Conservation (phyloP, 164 flowering plant species). For the Nymphaea thermarum region DNA sequence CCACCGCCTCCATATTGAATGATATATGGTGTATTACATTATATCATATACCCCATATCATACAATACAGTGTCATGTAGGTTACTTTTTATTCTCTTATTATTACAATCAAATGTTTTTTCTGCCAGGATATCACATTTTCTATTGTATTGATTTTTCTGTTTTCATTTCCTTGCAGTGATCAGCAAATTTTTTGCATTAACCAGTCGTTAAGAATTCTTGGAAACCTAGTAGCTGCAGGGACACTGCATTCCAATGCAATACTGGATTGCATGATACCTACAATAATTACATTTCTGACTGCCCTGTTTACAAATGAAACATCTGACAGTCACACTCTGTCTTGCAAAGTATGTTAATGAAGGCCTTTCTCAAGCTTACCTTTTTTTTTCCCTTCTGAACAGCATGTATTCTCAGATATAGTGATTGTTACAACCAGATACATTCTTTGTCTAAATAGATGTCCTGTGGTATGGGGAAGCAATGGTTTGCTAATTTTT, state of each 20-base stretch:
- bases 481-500: background rate
- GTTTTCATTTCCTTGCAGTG: conserved; percentile 37
- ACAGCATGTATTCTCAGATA: too few relatives aligned
- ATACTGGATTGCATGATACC: conserved; percentile 41
- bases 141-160: background rate
- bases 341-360: conserved; percentile 46
- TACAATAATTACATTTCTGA: conserved; percentile 45
- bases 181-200: conserved; percentile 31
- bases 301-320: conserved; percentile 24
- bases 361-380: background rate
- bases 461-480: too few relatives aligned
- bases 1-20: too few relatives aligned
- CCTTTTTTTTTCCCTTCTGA: too few relatives aligned
- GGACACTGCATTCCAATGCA: conserved; percentile 42
- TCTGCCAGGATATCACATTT: too few relatives aligned
- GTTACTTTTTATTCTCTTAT: too few relatives aligned
- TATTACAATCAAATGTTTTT: too few relatives aligned
- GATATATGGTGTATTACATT: too few relatives aligned
- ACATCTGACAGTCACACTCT: conserved; percentile 34
- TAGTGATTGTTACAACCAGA: too few relatives aligned
- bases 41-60: too few relatives aligned
- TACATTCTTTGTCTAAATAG: too few relatives aligned
- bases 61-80: too few relatives aligned
- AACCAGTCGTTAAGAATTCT: conserved; percentile 73
- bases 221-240: conserved; percentile 67